Evolutionary conservation across 306 rosid genomes (phyloP), one percentile per base, ranked within the genome.

Genomic region (Hippophae rhamnoides): DNA sequence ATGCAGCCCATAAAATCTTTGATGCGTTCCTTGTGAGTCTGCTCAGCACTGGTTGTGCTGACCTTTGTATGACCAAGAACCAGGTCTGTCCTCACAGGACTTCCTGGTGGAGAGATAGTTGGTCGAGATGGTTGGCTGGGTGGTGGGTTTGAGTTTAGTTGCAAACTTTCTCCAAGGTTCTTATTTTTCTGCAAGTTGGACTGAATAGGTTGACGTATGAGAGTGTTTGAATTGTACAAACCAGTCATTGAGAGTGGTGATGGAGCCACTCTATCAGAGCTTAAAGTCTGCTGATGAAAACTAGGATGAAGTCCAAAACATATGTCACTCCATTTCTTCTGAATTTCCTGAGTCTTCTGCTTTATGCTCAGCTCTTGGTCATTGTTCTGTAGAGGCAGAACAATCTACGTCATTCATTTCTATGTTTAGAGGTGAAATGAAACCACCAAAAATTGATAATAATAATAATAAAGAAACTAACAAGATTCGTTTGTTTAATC

Each of bases 61-160:
- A 60, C 65, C 64, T 79, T 85, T 13, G 72, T 84, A 70, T 79
- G 90, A 61, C 97, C 97, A 23, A 93, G 95, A 73, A 64, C 84
- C 50, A 93, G 79, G 40, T 93, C 94, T 0, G 97, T 89, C 23
- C 80, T 70, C n/a, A 93, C 90, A 4, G 84, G 84, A 77, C 88
- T 86, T 31, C 67, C 69, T 9, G 51, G 72, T 1, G 54, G 87
- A 31, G 72, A 66, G 53, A 58, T 64, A 5, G 64, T 58, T 47
- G 51, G 72, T 64, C 78, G 87, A 10, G 64, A 54, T 54, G 74
- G 80, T 64, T 78, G 87, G 63, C 58, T 62, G 18, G 41, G 54
- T 40, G 74, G 69, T 40, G 74, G 66, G 70, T 60, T 77, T 60
- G 84, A 27, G 76, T 82, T 90, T 65, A 75, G 45, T 54, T 83